Percentiles rank a stretch among this genome's conserved stretches.
phyloP scores from a whole-genome alignment of 768 basidiomycete species.

The Tricholoma hemisulphureum region DNA sequence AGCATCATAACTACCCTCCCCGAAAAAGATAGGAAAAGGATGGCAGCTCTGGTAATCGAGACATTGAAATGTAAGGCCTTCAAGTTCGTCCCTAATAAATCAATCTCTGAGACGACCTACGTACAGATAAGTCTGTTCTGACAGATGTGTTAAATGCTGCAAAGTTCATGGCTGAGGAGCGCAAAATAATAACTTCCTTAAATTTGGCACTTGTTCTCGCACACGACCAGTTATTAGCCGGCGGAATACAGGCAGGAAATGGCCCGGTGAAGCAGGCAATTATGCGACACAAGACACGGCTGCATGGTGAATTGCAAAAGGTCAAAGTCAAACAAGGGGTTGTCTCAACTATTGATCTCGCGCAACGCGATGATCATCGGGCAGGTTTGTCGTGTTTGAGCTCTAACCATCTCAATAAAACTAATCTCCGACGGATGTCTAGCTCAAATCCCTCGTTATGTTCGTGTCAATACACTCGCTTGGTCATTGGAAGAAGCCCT shows the following conservation, averaged over 20 bases:
- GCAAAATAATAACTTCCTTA: slow-evolving; percentile 67
- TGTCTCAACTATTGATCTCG: slow-evolving; percentile 63
- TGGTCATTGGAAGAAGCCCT: slow-evolving; percentile 70
- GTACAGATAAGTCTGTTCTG: slow-evolving; percentile 75
- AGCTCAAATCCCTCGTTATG: slow-evolving; percentile 82
- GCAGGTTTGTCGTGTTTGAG: slow-evolving; percentile 47
- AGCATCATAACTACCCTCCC: slow-evolving; percentile 72
- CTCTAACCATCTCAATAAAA: slow-evolving; percentile 3
- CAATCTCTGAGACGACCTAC: not conserved
- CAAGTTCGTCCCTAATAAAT: too few species aligned
- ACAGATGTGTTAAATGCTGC: slow-evolving; percentile 64
- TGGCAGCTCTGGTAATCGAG: slow-evolving; percentile 87
- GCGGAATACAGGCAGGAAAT: slow-evolving; percentile 87
- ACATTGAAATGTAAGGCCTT: slow-evolving; percentile 83
- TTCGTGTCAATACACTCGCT: slow-evolving; percentile 73
- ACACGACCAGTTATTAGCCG: slow-evolving; percentile 83
- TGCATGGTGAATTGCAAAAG: slow-evolving; percentile 83
- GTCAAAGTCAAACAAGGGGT: slow-evolving; percentile 76
- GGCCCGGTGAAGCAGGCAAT: slow-evolving; percentile 88
- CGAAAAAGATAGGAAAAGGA: slow-evolving; percentile 72
- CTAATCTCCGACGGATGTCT: slow-evolving; percentile 13
- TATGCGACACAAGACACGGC: slow-evolving; percentile 83
- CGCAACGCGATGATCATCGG: slow-evolving; percentile 55
- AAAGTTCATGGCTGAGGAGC: slow-evolving; percentile 72
- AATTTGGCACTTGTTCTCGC: slow-evolving; percentile 84